Base-by-base conservation (phyloP, 352 stramenopile genomes). In the Lagenidium sp. region DNA sequence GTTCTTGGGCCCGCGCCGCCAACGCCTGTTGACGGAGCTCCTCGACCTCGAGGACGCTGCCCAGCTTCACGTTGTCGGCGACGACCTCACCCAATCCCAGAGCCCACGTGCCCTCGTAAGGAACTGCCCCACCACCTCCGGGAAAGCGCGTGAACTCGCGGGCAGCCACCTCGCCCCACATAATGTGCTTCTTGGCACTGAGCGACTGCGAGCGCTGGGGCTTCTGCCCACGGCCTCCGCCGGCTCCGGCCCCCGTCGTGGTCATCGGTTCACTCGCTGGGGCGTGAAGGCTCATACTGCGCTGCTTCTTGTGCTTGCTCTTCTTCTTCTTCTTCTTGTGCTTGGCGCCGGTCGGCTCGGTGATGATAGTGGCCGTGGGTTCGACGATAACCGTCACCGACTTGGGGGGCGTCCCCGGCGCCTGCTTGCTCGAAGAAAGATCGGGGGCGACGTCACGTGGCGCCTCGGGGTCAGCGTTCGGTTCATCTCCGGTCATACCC, bases 61-160 rank as follows among this genome's bases (percentile, higher is more conserved):
- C 81, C 2, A 91, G 59, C 36, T 80, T 43, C 0, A 93, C 55
- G n/a, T n/a, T n/a, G 35, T 93, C 78, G 2, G 60, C 64, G 1
- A 88, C 43, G n/a, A 53, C 57, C 4, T 57, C 60, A 20, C 81
- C 81, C 2, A 93, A 67, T 2, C 81, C 81, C 6, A 93, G 45
- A 1, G 81, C 78, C 78, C 78, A 93, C 31, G 78, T 86, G 25
- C 81, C 81, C 44, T 90, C 73, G 50, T 89, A 87, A 0, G 81
- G 81, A 10, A 93, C 74, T 15, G 73, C 68, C 16, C 75, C 50
- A 36, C 81, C 81, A 12, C 81, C 81, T 13, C 81, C 81, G 3
- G 78, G 78, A 64, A 88, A 90, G 13, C 81, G 75, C 22, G 62
- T 62, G 58, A 87, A 93, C 57, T 93, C 81, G 18, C 81, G 62